These are phyloP conservation scores for Colletotrichum limetticola DNA, from an alignment of 2,329 filamentous ascomycete species.

Conservation along the genomic window DNA sequence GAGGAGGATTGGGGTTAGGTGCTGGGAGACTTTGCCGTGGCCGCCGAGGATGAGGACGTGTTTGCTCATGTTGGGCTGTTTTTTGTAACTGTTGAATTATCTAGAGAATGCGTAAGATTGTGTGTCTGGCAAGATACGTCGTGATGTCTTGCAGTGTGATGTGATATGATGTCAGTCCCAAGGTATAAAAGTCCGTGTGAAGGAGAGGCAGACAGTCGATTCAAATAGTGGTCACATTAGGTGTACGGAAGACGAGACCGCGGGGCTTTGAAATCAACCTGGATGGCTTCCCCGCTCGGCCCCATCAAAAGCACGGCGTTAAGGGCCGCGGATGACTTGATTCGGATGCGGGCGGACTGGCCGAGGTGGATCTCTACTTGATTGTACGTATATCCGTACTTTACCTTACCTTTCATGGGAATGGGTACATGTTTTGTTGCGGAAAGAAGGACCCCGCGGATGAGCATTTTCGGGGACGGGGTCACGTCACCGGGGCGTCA, in stretches of 20 bases:
- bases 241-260: background rate
- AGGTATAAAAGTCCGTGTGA: too few species aligned
- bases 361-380: background rate
- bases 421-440: too few species aligned
- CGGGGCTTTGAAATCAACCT: slow-evolving; percentile 1
- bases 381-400: background rate
- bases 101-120: background rate
- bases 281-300: slow-evolving; percentile 3
- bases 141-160: background rate
- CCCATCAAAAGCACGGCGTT: background rate
- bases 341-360: background rate
- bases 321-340: background rate
- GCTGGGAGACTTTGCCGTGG: slow-evolving; percentile 81
- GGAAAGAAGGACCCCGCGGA: background rate
- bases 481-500: slow-evolving; percentile 29
- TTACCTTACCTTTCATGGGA: too few species aligned
- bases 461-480: background rate
- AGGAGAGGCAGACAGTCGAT: background rate
- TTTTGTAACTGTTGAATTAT: too few species aligned
- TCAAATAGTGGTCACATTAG: background rate
- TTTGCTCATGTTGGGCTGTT: slow-evolving; percentile 41
- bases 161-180: too few species aligned
- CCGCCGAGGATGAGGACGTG: slow-evolving; percentile 81
- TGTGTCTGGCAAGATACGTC: background rate
- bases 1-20: slow-evolving; percentile 81